Evolutionary conservation across 2,329 filamentous ascomycete genomes (phyloP).

Genomic region (Fusarium sp.): DNA sequence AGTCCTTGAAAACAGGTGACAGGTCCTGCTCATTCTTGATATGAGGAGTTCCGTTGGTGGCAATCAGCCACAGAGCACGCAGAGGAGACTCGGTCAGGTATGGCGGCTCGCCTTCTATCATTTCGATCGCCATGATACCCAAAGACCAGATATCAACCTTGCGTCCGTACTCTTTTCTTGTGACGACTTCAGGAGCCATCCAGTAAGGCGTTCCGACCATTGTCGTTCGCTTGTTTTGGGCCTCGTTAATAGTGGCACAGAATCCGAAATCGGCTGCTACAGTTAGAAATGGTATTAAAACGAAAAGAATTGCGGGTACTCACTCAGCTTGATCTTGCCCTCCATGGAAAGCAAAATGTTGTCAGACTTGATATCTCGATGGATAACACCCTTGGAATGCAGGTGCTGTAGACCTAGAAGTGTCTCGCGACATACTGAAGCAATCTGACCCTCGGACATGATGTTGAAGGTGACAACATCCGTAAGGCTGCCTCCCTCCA

Average conservation of each 20-base stretch:
- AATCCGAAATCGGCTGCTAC: conserved; percentile 92
- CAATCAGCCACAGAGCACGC: conserved; percentile 93
- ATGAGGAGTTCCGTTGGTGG: conserved; percentile 92
- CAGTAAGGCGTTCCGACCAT: conserved; percentile 99
- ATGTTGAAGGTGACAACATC: conserved; percentile 99
- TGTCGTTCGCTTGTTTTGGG: conserved; percentile 95
- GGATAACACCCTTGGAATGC: conserved; percentile 97
- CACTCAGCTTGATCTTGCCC: conserved; percentile 97
- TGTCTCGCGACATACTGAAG: conserved; percentile 93
- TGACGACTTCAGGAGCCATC: conserved; percentile 99
- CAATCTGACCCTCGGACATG: conserved; percentile 98
- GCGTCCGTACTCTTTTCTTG: conserved; percentile 94
- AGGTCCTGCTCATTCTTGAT: conserved; percentile 94
- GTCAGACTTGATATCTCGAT: conserved; percentile 98
- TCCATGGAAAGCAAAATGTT: conserved; percentile 95
- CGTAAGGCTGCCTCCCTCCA: conserved; percentile 97
- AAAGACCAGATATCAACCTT: conserved; percentile 99
- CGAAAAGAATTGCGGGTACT: conserved; percentile 52
- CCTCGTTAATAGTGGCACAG: conserved; percentile 97
- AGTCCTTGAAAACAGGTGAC: conserved; percentile 86
- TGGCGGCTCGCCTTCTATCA: conserved; percentile 98
- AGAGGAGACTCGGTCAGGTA: conserved; percentile 96
- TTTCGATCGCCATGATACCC: conserved; percentile 99
- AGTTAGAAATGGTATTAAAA: conserved; percentile 52
- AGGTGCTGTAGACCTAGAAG: conserved; percentile 92